phyloP scores from a whole-genome alignment of 345 rosid genomes.

The Citrus unshiu region DNA sequence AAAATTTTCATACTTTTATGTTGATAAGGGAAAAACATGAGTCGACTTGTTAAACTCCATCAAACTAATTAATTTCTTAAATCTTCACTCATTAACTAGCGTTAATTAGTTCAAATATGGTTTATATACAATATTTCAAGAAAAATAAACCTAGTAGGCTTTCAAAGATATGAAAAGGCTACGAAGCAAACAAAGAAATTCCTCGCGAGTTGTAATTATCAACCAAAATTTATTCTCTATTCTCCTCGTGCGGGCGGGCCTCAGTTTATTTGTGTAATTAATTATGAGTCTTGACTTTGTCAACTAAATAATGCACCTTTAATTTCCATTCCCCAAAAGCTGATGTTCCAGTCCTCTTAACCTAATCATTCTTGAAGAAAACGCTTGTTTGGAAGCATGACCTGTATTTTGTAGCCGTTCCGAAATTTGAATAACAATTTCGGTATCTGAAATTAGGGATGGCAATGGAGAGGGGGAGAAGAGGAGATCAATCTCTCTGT shows the following conservation, averaged over 20 bases:
- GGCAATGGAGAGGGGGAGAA: too few relatives aligned
- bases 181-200: background rate
- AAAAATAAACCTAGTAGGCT: too few relatives aligned
- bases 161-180: background rate
- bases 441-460: background rate
- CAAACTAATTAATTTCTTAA: too few relatives aligned
- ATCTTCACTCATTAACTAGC: too few relatives aligned
- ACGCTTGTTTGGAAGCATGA: background rate
- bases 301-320: background rate
- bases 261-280: background rate
- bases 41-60: too few relatives aligned
- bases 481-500: too few relatives aligned
- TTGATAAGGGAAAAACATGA: too few relatives aligned
- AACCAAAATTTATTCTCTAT: background rate
- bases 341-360: too few relatives aligned
- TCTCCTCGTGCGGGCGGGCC: background rate
- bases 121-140: too few relatives aligned
- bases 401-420: background rate
- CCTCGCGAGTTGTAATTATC: background rate
- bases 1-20: too few relatives aligned
- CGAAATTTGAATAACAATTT: background rate
- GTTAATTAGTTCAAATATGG: too few relatives aligned
- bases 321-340: too few relatives aligned
- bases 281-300: background rate
- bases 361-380: background rate